Evolutionary conservation across 2,329 filamentous ascomycete genomes (phyloP).

Genomic region (Apiospora koreana): DNA sequence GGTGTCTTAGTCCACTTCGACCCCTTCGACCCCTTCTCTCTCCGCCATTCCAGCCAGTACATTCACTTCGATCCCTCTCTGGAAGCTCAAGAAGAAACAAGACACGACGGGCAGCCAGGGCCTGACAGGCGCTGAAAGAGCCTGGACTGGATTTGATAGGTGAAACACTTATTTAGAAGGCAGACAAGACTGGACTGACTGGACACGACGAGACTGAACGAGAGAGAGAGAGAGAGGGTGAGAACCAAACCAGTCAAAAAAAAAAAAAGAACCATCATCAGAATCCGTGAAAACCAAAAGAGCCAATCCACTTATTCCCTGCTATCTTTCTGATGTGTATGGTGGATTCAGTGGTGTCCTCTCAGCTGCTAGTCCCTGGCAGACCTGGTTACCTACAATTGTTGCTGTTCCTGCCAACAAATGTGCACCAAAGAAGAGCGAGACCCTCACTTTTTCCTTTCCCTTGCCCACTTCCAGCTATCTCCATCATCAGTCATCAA

Average conservation of each 20-base stretch:
- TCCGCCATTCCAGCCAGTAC: not conserved
- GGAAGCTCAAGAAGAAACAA: not conserved
- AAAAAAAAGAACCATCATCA: too few species aligned
- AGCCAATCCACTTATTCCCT: constrained; percentile 3
- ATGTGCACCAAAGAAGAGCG: not conserved
- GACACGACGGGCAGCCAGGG: not conserved
- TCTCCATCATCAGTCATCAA: constrained; percentile 4
- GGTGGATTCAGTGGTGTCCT: not conserved
- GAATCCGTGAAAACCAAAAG: not conserved
- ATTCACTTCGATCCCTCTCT: not conserved
- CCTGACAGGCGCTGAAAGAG: not conserved
- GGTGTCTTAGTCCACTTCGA: too few species aligned
- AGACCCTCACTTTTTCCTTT: constrained; percentile 4
- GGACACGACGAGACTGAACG: too few species aligned
- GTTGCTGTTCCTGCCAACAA: constrained; percentile 6
- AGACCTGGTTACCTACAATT: constrained; percentile 10
- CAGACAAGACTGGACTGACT: not conserved
- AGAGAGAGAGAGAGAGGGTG: not conserved
- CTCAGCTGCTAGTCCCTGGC: not conserved
- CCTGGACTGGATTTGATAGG: not conserved
- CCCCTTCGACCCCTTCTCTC: constrained; percentile 3
- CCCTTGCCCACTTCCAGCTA: not conserved
- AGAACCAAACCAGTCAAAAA: too few species aligned
- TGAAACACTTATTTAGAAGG: not conserved
- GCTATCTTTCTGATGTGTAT: constrained; percentile 9